These are phyloP conservation scores for Melastoma candidum DNA, from an alignment of 441 rosid species.

Conservation along the genomic window DNA sequence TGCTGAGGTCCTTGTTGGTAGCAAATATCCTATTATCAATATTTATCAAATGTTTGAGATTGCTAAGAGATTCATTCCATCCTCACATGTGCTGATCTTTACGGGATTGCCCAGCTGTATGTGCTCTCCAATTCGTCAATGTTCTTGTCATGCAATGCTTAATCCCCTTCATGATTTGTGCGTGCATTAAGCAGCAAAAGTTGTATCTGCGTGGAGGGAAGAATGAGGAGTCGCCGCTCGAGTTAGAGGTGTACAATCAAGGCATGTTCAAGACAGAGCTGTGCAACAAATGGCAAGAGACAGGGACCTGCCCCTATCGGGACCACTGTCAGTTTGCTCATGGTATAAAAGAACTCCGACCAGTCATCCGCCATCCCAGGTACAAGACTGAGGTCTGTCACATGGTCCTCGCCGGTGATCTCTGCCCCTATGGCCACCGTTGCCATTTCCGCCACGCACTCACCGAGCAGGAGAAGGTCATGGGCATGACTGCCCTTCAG, in stretches of 20 bases:
- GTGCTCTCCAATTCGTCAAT: neutral
- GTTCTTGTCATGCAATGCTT: neutral
- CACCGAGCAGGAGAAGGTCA: conserved; percentile 34
- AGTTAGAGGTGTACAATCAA: conserved; percentile 49
- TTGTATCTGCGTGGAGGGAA: conserved; percentile 38
- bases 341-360: conserved; percentile 53
- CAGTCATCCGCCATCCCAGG: conserved; percentile 64
- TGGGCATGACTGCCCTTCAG: too few relatives aligned
- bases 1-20: too few relatives aligned
- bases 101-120: too few relatives aligned
- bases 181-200: conserved; percentile 25
- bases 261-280: conserved; percentile 65
- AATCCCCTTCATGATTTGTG: neutral
- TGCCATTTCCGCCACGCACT: conserved; percentile 70
- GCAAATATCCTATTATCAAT: too few relatives aligned
- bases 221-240: conserved; percentile 13
- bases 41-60: too few relatives aligned
- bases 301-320: conserved; percentile 55
- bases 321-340: conserved; percentile 65
- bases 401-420: conserved; percentile 56
- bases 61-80: too few relatives aligned
- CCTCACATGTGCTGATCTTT: too few relatives aligned
- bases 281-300: conserved; percentile 74
- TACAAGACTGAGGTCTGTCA: conserved; percentile 71
- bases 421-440: conserved; percentile 55